Conservation (phyloP, 345 rosid species). For the Salix udensis region DNA sequence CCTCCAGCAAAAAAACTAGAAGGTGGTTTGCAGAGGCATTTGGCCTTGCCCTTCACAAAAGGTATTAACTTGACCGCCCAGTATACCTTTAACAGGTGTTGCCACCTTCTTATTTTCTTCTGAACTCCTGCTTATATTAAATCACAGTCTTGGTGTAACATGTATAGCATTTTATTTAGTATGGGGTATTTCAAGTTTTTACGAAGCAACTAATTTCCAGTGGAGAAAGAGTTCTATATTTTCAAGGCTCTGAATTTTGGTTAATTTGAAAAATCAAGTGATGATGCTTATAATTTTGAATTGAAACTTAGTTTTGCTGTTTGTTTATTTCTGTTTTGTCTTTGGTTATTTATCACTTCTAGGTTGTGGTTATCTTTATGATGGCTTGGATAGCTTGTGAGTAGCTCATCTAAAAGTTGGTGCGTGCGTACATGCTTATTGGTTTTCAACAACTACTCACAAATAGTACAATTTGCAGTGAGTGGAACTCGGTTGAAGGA, state of each 20-base stretch:
- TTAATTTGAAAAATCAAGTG: background rate
- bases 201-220: background rate
- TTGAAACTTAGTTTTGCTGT: background rate
- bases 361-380: background rate
- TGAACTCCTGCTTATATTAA: background rate
- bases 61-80: slow-evolving; percentile 33
- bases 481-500: slow-evolving; percentile 63
- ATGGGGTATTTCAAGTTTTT: background rate
- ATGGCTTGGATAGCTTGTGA: background rate
- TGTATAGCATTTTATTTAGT: background rate
- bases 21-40: slow-evolving; percentile 83
- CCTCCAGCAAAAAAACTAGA: slow-evolving; percentile 74
- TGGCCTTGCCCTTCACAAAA: slow-evolving; percentile 74
- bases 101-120: background rate
- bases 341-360: background rate
- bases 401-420: background rate
- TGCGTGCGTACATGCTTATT: background rate
- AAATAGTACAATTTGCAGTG: slow-evolving; percentile 45
- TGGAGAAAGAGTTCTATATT: background rate
- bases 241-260: background rate
- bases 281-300: background rate
- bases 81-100: background rate
- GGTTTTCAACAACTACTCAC: slow-evolving; percentile 8
- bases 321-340: background rate
- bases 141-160: background rate